phyloP scores from a whole-genome alignment of 495 filamentous ascomycete species.

The Apodospora peruviana region DNA sequence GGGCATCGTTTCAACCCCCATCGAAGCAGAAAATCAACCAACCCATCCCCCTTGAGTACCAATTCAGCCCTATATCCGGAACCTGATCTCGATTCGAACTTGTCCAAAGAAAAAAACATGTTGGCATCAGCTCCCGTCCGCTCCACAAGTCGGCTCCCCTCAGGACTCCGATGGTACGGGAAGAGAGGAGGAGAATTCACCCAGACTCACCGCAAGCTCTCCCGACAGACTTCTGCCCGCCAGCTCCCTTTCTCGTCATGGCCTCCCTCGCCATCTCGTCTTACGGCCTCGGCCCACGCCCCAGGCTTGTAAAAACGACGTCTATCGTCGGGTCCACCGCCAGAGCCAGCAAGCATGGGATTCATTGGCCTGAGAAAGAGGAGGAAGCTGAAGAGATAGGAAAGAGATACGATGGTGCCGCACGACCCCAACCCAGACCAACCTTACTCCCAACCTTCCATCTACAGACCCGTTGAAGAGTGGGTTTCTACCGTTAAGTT shows the following conservation, averaged over 20 bases:
- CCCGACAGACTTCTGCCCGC: slow-evolving; percentile 3
- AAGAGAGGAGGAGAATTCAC: slow-evolving; percentile 18
- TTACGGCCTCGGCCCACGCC: slow-evolving; percentile 9
- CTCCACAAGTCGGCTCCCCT: slow-evolving; percentile 20
- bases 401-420: too few species aligned
- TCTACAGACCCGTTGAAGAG: too few species aligned
- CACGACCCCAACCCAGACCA: too few species aligned
- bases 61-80: not conserved
- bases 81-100: not conserved
- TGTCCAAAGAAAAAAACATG: slow-evolving; percentile 6
- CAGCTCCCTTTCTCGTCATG: slow-evolving; percentile 7
- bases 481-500: too few species aligned
- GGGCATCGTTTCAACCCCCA: too few species aligned
- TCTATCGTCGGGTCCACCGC: too few species aligned
- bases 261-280: slow-evolving; percentile 7
- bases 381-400: not conserved
- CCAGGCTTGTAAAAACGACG: slow-evolving; percentile 6
- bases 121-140: slow-evolving; percentile 15
- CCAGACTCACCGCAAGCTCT: slow-evolving; percentile 13
- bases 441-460: too few species aligned
- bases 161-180: slow-evolving; percentile 19
- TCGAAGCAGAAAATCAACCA: too few species aligned
- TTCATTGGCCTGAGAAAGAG: not conserved
- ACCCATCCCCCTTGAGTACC: not conserved
- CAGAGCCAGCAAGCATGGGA: too few species aligned